Evolutionary conservation across 2,329 filamentous ascomycete genomes (phyloP).

Genomic region (Nemania sp.): DNA sequence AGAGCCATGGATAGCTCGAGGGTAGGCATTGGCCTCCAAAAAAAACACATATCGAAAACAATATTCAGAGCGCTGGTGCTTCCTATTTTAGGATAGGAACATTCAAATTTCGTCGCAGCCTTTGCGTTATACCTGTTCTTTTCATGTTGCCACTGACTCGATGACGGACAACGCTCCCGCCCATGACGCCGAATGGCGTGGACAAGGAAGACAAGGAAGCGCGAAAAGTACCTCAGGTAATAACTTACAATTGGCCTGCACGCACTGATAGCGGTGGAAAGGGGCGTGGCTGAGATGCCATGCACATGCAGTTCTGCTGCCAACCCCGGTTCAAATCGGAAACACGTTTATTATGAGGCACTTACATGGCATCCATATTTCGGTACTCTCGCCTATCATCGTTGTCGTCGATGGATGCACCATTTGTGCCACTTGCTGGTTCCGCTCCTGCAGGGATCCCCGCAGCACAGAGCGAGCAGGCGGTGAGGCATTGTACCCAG

Average conservation of each 20-base stretch:
- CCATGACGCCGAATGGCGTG: not conserved
- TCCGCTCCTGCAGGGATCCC: constrained; percentile 18
- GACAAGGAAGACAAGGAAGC: not conserved
- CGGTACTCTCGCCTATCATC: no score
- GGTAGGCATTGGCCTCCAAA: not conserved
- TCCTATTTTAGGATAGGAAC: not conserved
- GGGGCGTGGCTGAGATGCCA: not conserved
- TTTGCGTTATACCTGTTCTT: not conserved
- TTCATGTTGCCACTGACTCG: not conserved
- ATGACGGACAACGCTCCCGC: not conserved
- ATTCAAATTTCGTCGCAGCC: not conserved
- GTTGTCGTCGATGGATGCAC: no score
- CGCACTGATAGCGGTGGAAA: not conserved
- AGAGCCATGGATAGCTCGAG: not conserved
- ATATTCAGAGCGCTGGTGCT: not conserved
- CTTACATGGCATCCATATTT: no score
- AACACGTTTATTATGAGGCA: no score
- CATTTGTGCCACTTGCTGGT: not conserved
- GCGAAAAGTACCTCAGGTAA: not conserved
- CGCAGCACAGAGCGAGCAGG: not conserved
- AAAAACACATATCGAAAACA: not conserved
- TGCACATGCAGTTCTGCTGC: not conserved
- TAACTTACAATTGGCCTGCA: not conserved
- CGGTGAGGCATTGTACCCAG: not conserved
- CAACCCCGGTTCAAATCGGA: not conserved